Evolutionary conservation across 108 stramenopile genomes (phyloP), one percentile per base, ranked within the genome.

Genomic region (Cyclotella choctawhatcheeana): DNA sequence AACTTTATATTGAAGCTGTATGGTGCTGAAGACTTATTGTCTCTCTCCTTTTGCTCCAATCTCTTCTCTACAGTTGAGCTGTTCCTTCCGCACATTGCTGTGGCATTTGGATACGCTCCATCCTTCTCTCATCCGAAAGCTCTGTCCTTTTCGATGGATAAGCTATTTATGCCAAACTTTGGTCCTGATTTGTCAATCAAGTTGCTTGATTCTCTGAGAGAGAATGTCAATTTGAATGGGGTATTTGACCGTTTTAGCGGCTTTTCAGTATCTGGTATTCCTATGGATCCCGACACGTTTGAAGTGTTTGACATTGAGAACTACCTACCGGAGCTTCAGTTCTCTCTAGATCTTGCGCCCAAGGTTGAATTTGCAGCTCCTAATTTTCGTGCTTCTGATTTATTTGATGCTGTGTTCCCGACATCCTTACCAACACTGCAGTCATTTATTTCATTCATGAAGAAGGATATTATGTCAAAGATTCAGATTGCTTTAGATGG

Each of bases 291-390:
- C 18, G 5, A 10, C 16, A 54, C 48, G 7, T 10, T 24, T 8
- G 73, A 74, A 48, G n/a, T 74, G 14, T 74, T 74, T 44, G 3
- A 65, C 13, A 58, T 74, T 30, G 54, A 61, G 16, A 50, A 74
- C 44, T 74, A 67, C 27, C 50, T 74, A 25, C 22, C 48, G 4
- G 73, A 74, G 0, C 22, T 74, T 32, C 64, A 74, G 27, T 51
- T 67, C 20, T 37, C 56, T n/a, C 37, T 53, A 25, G 55, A 54
- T 40, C 45, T 74, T 21, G 32, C n/a, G 2, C 73, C 47, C 30
- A 52, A 48, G 12, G 31, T 35, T 6, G 52, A 74, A 17, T 44
- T 74, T 22, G 63, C 73, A 30, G 63, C 73, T 21, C 35, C 64
- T 20, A 54, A 32, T 22, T 74, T 54, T 47, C n/a, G 33, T 24